Conservation (phyloP, 2,329 filamentous ascomycete genomes). For the Claviceps citrina region DNA sequence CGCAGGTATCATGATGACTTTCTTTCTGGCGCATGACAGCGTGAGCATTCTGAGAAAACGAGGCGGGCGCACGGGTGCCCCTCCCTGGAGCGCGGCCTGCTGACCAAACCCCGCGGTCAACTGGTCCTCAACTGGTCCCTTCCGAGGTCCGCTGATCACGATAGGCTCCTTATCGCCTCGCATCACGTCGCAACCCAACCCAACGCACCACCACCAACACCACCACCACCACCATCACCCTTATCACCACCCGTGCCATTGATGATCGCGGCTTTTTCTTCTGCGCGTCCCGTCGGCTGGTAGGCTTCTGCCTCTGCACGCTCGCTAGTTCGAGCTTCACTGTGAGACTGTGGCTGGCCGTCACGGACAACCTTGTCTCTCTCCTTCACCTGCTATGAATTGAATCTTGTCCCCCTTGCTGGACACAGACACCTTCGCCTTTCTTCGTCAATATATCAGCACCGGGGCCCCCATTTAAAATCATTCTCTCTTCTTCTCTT, state of each 20-base stretch:
- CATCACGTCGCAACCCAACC: neutral
- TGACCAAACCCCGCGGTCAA: slow-evolving; percentile 7
- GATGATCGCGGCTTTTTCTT: neutral
- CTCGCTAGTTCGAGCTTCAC: slow-evolving; percentile 5
- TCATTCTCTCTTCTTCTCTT: no score
- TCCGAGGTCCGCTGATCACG: slow-evolving; percentile 8
- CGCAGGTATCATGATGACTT: no score
- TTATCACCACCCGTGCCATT: neutral
- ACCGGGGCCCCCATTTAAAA: no score
- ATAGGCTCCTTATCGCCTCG: slow-evolving; percentile 2
- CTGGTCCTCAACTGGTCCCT: neutral
- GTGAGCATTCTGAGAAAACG: no score
- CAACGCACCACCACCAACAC: slow-evolving; percentile 1
- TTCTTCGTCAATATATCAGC: neutral
- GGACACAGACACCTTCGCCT: neutral
- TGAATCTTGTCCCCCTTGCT: neutral
- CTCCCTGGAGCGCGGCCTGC: slow-evolving; percentile 3
- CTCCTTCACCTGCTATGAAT: slow-evolving; percentile 1
- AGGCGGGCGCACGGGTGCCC: slow-evolving; percentile 1
- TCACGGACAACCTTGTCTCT: neutral
- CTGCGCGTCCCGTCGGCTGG: neutral
- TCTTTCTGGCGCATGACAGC: no score
- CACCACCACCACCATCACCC: no score
- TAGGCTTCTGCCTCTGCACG: neutral
- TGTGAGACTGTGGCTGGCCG: slow-evolving; percentile 3